phyloP scores from a whole-genome alignment of 192 early-diverging fungal genomes.

The Endogone sp. region DNA sequence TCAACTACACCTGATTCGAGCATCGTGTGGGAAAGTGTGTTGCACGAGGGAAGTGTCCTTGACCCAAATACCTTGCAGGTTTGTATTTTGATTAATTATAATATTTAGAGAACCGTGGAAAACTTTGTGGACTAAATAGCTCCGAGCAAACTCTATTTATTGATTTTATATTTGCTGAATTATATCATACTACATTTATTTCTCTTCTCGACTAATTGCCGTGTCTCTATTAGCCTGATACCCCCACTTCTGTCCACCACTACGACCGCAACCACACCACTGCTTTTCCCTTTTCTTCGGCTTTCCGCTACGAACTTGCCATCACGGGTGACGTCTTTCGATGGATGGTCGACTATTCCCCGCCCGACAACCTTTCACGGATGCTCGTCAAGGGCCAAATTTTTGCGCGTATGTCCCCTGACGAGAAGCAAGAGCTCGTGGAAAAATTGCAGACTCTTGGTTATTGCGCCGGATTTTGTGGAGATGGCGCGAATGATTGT shows the following conservation, averaged over 20 bases:
- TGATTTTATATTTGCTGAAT: too few relatives aligned
- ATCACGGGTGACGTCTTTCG: conserved; percentile 96
- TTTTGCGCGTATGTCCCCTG: conserved; percentile 98
- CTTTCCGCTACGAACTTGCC: conserved; percentile 71
- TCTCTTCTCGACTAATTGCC: conserved; percentile 6
- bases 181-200: background rate
- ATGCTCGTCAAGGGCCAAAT: conserved; percentile 91
- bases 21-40: conserved; percentile 69
- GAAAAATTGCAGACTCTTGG: conserved; percentile 84
- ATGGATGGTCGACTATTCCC: conserved; percentile 84
- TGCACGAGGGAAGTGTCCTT: conserved; percentile 38
- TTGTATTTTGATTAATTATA: too few relatives aligned
- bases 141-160: too few relatives aligned
- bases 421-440: conserved; percentile 95
- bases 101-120: too few relatives aligned
- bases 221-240: background rate
- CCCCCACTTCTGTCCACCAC: background rate
- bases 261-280: conserved; percentile 23
- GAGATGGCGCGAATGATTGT: conserved; percentile 99
- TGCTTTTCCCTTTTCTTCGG: conserved; percentile 10
- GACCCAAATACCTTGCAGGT: conserved; percentile 26
- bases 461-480: conserved; percentile 96
- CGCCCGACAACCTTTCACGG: conserved; percentile 54
- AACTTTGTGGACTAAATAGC: too few relatives aligned
- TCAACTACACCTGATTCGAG: conserved; percentile 45